Base-by-base conservation (phyloP, 2,329 filamentous ascomycete genomes). In the Pestalotiopsis fici region DNA sequence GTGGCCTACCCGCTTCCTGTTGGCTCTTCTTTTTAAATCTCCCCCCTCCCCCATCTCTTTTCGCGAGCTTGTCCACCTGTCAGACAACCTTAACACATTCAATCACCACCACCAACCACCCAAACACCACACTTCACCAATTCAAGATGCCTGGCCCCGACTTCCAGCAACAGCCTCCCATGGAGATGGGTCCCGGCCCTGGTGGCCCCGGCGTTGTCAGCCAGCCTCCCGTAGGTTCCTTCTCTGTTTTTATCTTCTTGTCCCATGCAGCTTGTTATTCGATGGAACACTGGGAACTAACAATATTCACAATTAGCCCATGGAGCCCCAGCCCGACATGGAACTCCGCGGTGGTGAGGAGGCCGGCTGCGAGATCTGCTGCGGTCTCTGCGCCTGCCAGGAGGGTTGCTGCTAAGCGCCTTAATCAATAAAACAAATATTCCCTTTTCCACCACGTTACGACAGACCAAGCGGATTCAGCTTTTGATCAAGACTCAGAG, bases 321-420 rank as follows among this genome's bases (percentile, higher is more conserved):
- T 64, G 50, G 80, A 83, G 71, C 82, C 82, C 64, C 79, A 82
- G 68, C 80, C 80, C 65, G 78, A 82, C 39, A 81, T 83, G 77
- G 75, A 73, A 69, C 77, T 83, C 66, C 79, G 81, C 55, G 81
- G 82, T 72, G 81, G 82, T 70, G 82, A 83, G 70, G 82, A 83
- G 69, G 82, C 80, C 43, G 82, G 82, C 47, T 83, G 82, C 67
- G 81, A 83, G 72, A 73, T 83, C 68, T 83, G 82, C 77, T 83
- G 82, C 68, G 81, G 82, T 67, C 79, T 83, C 68, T 83, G 82
- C 74, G 81, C 74, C 63, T 83, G 82, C 71, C 74, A 83, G 1
- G 82, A 83, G 71, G 74, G 72, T 25, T 83, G 82, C 76, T 83
- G 82, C 74, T 83, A 80, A 73, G 39, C 59, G 25, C 55, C 13